Conservation (phyloP, 345 rosid genomes). For the Murraya paniculata region DNA sequence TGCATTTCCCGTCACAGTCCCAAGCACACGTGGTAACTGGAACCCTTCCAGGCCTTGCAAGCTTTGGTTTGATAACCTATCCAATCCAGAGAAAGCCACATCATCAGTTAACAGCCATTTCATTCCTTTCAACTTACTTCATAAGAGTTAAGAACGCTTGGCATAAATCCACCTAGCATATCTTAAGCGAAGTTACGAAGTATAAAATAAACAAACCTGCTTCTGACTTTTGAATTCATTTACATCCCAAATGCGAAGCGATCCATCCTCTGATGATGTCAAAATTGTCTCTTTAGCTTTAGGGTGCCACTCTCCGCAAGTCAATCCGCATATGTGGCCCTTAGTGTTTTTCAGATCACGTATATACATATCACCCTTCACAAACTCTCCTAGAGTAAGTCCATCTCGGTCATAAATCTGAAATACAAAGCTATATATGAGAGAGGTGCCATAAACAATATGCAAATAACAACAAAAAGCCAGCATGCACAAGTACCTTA, state of each 20-base stretch:
- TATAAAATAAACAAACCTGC: conserved; percentile 45
- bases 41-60: conserved; percentile 95
- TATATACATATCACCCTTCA: conserved; percentile 98
- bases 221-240: conserved; percentile 92
- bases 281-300: conserved; percentile 74
- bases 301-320: conserved; percentile 98
- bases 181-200: neutral
- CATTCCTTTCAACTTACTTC: neutral
- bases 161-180: conserved; percentile 1
- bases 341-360: conserved; percentile 96
- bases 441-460: conserved; percentile 4
- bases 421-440: conserved; percentile 8
- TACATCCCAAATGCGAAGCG: conserved; percentile 95
- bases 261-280: conserved; percentile 97
- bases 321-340: conserved; percentile 91
- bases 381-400: conserved; percentile 86
- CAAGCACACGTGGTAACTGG: conserved; percentile 93
- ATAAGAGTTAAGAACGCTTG: neutral
- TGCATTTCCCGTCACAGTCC: conserved; percentile 90
- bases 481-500: conserved; percentile 45
- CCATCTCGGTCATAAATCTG: conserved; percentile 98
- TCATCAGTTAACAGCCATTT: conserved; percentile 7
- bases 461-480: neutral
- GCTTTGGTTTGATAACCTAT: conserved; percentile 97
- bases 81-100: conserved; percentile 15